Evolutionary conservation across 2,329 filamentous ascomycete genomes (phyloP).

Genomic region (Trichoderma arundinaceum): DNA sequence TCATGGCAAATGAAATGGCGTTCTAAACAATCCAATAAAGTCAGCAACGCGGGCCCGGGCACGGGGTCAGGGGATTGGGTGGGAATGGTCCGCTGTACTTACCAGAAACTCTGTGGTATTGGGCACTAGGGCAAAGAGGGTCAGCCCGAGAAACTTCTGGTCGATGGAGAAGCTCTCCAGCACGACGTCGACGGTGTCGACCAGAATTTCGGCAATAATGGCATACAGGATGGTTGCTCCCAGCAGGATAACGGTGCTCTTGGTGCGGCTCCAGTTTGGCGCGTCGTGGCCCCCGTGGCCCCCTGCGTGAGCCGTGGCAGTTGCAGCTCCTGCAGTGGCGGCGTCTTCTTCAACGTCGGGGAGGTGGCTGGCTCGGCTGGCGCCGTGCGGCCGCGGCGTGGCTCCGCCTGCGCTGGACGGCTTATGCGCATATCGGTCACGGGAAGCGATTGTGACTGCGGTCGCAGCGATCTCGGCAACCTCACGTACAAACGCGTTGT

Average conservation of each 20-base stretch:
- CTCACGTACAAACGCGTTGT: conserved; percentile 78
- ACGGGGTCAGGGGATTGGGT: conserved; percentile 13
- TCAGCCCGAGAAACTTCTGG: conserved; percentile 97
- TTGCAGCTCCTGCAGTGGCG: conserved; percentile 41
- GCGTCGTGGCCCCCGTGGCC: conserved; percentile 84
- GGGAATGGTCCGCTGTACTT: conserved; percentile 46
- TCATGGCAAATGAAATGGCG: conserved; percentile 99
- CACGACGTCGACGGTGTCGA: conserved; percentile 97
- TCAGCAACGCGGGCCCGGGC: not conserved
- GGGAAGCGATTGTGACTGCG: conserved; percentile 83
- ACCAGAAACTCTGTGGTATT: conserved; percentile 98
- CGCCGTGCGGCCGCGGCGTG: conserved; percentile 42
- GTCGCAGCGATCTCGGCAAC: conserved; percentile 94
- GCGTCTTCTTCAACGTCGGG: conserved; percentile 55
- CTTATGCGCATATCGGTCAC: conserved; percentile 62
- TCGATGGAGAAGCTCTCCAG: conserved; percentile 88
- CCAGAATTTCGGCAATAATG: conserved; percentile 95
- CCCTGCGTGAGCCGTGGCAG: conserved; percentile 44
- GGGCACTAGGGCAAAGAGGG: conserved; percentile 92
- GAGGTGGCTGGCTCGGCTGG: conserved; percentile 47
- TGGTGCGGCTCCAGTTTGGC: conserved; percentile 94
- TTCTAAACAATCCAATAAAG: conserved; percentile 61
- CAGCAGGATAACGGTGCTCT: conserved; percentile 88
- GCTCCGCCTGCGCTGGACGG: conserved; percentile 42
- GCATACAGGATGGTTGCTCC: conserved; percentile 91